phyloP scores from a whole-genome alignment of 2,329 filamentous ascomycete species.

The Penicillium decumbens region DNA sequence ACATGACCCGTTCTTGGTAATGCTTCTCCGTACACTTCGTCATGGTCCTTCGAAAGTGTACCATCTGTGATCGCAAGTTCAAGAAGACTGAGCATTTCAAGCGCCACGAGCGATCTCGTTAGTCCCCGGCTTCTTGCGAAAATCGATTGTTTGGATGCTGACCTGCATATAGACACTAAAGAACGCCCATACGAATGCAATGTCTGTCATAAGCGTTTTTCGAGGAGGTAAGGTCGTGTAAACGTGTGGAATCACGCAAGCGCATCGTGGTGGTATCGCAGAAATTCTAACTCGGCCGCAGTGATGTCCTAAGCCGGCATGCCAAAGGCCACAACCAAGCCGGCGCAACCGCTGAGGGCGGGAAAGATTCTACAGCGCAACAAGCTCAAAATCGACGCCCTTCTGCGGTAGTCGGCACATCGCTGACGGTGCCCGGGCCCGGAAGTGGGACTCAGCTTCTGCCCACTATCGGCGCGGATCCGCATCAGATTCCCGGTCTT shows the following conservation, averaged over 20 bases:
- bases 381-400: conserved; percentile 28
- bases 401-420: conserved; percentile 12
- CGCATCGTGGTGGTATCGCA: background rate
- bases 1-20: background rate
- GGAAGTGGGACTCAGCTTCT: conserved; percentile 17
- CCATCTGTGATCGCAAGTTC: conserved; percentile 51
- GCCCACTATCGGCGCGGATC: conserved; percentile 12
- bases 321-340: conserved; percentile 47
- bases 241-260: background rate
- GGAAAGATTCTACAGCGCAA: conserved; percentile 27
- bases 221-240: conserved; percentile 44
- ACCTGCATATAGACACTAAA: conserved; percentile 46
- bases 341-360: conserved; percentile 14
- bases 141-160: conserved; percentile 1
- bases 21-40: conserved; percentile 14
- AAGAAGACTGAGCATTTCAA: conserved; percentile 55
- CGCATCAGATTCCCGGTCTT: conserved; percentile 14
- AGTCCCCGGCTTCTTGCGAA: conserved; percentile 21
- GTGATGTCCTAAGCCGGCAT: conserved; percentile 50
- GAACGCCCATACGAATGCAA: conserved; percentile 53
- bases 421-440: conserved; percentile 8
- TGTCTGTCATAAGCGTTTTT: conserved; percentile 53
- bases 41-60: conserved; percentile 44
- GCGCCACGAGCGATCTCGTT: conserved; percentile 53
- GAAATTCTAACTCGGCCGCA: conserved; percentile 23